phyloP scores from a whole-genome alignment of 768 basidiomycete species.

The Boletus reticuloceps region DNA sequence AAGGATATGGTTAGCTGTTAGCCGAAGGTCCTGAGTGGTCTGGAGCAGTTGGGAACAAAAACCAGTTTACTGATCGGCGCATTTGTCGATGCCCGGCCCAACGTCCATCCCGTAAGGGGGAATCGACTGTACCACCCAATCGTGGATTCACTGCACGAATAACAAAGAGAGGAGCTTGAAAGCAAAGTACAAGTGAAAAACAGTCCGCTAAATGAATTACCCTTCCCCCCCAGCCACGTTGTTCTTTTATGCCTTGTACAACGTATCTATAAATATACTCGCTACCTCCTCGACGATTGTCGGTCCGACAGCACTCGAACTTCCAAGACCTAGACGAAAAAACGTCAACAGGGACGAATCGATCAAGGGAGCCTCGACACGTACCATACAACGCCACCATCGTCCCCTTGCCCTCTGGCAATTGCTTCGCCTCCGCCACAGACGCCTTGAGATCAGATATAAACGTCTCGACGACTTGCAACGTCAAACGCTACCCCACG shows the following conservation, averaged over 20 bases:
- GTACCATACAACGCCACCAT: constrained; percentile 93
- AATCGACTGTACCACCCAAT: too few relatives aligned
- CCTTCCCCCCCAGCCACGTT: too few relatives aligned
- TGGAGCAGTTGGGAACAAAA: too few relatives aligned
- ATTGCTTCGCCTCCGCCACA: constrained; percentile 64
- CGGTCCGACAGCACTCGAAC: constrained; percentile 79
- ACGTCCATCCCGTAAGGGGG: too few relatives aligned
- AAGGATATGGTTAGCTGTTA: too few relatives aligned
- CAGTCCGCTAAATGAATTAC: too few relatives aligned
- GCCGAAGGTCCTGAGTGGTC: too few relatives aligned
- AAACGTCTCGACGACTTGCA: constrained; percentile 71
- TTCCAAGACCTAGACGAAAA: constrained; percentile 62
- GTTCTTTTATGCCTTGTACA: constrained; percentile 67
- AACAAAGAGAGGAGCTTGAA: too few relatives aligned
- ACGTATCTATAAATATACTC: constrained; percentile 74
- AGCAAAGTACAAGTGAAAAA: too few relatives aligned
- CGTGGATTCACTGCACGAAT: too few relatives aligned
- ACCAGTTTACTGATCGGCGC: too few relatives aligned
- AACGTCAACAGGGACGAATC: background rate
- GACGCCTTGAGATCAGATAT: constrained; percentile 80
- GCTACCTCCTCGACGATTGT: constrained; percentile 76
- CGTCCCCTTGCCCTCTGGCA: constrained; percentile 68
- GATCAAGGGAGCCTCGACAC: constrained; percentile 20
- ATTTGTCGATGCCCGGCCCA: too few relatives aligned
- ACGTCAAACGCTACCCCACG: constrained; percentile 69